A percentile compares a stretch with the other conserved stretches of the same genome.
phyloP scores from a whole-genome alignment of 2,329 filamentous ascomycete genomes.

The Didymosphaeria variabile region DNA sequence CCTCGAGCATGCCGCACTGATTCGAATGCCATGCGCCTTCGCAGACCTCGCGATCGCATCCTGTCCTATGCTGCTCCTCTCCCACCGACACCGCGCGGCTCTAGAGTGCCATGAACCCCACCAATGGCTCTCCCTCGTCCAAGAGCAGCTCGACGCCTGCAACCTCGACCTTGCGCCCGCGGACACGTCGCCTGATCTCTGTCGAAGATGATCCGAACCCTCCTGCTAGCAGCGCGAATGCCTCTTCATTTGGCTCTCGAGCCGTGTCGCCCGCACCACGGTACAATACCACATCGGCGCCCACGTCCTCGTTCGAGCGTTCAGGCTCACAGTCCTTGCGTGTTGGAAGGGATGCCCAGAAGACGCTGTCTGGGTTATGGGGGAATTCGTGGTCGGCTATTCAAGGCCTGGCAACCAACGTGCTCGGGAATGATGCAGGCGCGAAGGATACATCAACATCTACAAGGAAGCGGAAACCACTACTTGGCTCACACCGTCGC shows the following conservation, averaged over 20 bases:
- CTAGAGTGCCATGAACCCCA: slow-evolving; percentile 51
- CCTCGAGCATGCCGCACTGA: slow-evolving; percentile 40
- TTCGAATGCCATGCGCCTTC: slow-evolving; percentile 43
- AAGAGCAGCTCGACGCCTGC: slow-evolving; percentile 51
- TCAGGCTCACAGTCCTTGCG: slow-evolving; percentile 34
- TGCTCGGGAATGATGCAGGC: slow-evolving; percentile 54
- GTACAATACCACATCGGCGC: slow-evolving; percentile 38
- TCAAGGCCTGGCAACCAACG: slow-evolving; percentile 59
- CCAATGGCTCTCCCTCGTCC: slow-evolving; percentile 51
- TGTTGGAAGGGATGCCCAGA: slow-evolving; percentile 32
- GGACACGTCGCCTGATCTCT: slow-evolving; percentile 58
- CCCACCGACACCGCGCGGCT: slow-evolving; percentile 42
- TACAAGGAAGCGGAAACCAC: slow-evolving; percentile 43
- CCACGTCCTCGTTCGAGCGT: slow-evolving; percentile 36
- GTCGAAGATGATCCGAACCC: slow-evolving; percentile 56
- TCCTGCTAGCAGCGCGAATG: slow-evolving; percentile 41
- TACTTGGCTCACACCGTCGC: slow-evolving; percentile 38
- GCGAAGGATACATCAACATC: slow-evolving; percentile 30
- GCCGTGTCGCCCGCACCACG: slow-evolving; percentile 52
- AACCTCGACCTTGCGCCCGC: slow-evolving; percentile 55
- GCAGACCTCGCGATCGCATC: slow-evolving; percentile 30
- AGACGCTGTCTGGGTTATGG: slow-evolving; percentile 55
- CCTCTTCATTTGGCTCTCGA: slow-evolving; percentile 53
- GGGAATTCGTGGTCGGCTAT: slow-evolving; percentile 60
- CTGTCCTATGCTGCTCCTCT: slow-evolving; percentile 50